Evolutionary conservation across 2,329 filamentous ascomycete genomes (phyloP).

Genomic region (Colletotrichum spinosum): DNA sequence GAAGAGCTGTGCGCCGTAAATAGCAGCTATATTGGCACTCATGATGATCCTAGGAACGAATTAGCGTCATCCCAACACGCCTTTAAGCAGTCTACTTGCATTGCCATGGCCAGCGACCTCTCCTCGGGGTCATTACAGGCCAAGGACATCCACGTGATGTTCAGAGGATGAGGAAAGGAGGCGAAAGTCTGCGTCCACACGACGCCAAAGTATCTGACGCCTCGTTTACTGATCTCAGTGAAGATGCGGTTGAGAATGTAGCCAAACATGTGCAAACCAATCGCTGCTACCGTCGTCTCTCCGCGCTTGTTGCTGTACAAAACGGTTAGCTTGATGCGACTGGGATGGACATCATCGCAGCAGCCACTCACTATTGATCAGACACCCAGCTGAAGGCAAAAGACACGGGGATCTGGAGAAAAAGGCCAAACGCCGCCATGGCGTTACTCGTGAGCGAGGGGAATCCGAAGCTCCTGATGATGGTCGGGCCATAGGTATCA

Average conservation of each 20-base stretch:
- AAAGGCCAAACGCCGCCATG: slow-evolving; percentile 65
- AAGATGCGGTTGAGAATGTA: slow-evolving; percentile 67
- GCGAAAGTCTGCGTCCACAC: slow-evolving; percentile 67
- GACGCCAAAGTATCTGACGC: slow-evolving; percentile 64
- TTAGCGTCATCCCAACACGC: background rate
- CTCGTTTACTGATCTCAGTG: slow-evolving; percentile 55
- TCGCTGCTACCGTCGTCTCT: slow-evolving; percentile 62
- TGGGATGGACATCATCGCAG: background rate
- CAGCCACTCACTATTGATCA: slow-evolving; percentile 59
- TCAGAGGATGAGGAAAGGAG: slow-evolving; percentile 66
- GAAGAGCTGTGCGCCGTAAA: slow-evolving; percentile 72
- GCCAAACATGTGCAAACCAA: slow-evolving; percentile 60
- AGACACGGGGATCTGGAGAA: slow-evolving; percentile 63
- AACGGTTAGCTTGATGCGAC: background rate
- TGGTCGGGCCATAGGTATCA: slow-evolving; percentile 64
- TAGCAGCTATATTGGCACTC: slow-evolving; percentile 71
- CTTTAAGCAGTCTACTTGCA: slow-evolving; percentile 49
- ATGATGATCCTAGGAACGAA: slow-evolving; percentile 61
- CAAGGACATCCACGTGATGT: slow-evolving; percentile 70
- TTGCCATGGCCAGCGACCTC: slow-evolving; percentile 69
- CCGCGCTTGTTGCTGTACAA: slow-evolving; percentile 56
- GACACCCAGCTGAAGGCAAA: slow-evolving; percentile 64
- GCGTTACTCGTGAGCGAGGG: slow-evolving; percentile 61
- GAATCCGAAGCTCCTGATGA: slow-evolving; percentile 66
- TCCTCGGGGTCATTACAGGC: slow-evolving; percentile 68